phyloP scores from a whole-genome alignment of 1,139 yeast genomes.

The Zygoascus sp. region DNA sequence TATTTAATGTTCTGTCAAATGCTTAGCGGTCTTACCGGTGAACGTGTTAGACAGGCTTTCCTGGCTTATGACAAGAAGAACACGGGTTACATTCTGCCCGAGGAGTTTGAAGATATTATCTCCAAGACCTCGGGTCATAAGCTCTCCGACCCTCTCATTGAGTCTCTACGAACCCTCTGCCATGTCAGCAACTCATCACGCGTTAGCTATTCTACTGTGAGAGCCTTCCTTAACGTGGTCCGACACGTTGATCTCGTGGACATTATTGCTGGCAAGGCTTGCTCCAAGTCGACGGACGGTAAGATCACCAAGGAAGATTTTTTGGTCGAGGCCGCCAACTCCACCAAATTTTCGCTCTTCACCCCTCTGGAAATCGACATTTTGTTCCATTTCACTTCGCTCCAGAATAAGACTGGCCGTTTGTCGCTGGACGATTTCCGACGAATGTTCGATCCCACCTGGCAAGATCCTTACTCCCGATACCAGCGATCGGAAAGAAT shows the following conservation, averaged over 20 bases:
- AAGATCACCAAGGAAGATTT: conserved; percentile 38
- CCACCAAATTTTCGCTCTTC: conserved; percentile 40
- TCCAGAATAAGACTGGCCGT: conserved; percentile 35
- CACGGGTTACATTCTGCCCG: conserved; percentile 41
- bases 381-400: conserved; percentile 41
- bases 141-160: conserved; percentile 39
- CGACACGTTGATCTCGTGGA: conserved; percentile 42
- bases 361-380: conserved; percentile 45
- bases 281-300: conserved; percentile 34
- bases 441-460: conserved; percentile 42
- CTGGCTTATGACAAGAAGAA: conserved; percentile 35
- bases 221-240: conserved; percentile 43
- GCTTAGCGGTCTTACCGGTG: conserved; percentile 43
- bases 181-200: conserved; percentile 34
- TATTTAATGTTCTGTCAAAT: conserved; percentile 44
- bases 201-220: conserved; percentile 42
- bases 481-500: conserved; percentile 33
- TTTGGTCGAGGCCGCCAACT: conserved; percentile 39
- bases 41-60: conserved; percentile 45
- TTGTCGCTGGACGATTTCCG: conserved; percentile 39
- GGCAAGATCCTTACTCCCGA: conserved; percentile 39
- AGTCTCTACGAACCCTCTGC: conserved; percentile 38
- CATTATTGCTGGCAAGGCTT: conserved; percentile 36
- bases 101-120: conserved; percentile 40
- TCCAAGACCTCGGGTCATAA: conserved; percentile 40